Evolutionary conservation across 345 rosid genomes (phyloP).

Genomic region (Aethionema arabicum): DNA sequence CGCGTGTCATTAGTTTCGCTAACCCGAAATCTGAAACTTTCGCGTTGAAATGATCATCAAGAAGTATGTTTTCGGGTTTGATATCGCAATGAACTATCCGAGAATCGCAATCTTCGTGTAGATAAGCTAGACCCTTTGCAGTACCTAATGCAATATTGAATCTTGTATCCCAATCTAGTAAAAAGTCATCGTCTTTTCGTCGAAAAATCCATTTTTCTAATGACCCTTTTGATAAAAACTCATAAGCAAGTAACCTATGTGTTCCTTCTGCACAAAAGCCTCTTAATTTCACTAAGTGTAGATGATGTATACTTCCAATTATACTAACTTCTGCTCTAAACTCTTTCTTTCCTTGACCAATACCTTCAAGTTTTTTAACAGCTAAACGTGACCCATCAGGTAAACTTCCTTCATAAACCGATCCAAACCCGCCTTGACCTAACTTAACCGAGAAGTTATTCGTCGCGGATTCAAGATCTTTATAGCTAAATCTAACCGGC

Average conservation of each 20-base stretch:
- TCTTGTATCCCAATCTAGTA: constrained; percentile 74
- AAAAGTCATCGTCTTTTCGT: constrained; percentile 42
- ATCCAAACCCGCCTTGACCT: constrained; percentile 96
- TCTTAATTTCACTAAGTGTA: constrained; percentile 74
- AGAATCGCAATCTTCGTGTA: constrained; percentile 83
- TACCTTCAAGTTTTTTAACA: constrained; percentile 91
- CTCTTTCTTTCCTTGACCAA: constrained; percentile 96
- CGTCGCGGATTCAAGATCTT: constrained; percentile 78
- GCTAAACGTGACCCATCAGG: constrained; percentile 78
- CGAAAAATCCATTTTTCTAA: constrained; percentile 89
- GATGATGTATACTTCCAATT: constrained; percentile 92
- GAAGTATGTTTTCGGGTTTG: constrained; percentile 88
- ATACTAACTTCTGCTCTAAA: constrained; percentile 92
- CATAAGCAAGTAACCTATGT: constrained; percentile 82
- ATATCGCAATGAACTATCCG: constrained; percentile 90
- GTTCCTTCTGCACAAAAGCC: constrained; percentile 92
- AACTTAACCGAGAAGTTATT: constrained; percentile 73
- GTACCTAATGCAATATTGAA: constrained; percentile 76
- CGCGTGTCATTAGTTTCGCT: constrained; percentile 88
- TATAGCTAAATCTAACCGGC: constrained; percentile 77
- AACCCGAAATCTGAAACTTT: constrained; percentile 95
- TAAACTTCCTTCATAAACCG: constrained; percentile 75
- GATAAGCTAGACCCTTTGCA: constrained; percentile 90
- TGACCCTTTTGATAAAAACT: constrained; percentile 81
- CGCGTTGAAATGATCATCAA: constrained; percentile 71